Conservation (phyloP, 352 stramenopile genomes). For the Globisporangium spiculum region DNA sequence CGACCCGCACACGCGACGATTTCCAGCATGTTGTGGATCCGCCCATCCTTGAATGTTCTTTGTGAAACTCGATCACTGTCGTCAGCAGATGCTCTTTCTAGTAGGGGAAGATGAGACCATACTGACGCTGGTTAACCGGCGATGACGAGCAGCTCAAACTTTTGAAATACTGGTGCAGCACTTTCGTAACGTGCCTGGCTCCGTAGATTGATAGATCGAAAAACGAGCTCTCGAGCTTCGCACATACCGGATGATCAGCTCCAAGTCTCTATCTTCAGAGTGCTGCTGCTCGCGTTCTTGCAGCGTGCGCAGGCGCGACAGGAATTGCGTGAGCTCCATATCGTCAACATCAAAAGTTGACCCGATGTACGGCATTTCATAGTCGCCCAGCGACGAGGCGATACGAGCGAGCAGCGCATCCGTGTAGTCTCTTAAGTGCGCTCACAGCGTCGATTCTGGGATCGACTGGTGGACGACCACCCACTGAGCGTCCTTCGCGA, state of each 20-base stretch:
- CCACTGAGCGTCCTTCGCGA: conserved; percentile 64
- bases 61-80: conserved; percentile 28
- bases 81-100: conserved; percentile 34
- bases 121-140: conserved; percentile 21
- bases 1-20: conserved; percentile 51
- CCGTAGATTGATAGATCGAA: conserved; percentile 52
- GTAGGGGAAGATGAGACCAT: conserved; percentile 26
- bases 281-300: conserved; percentile 15
- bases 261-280: conserved; percentile 24
- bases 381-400: conserved; percentile 21
- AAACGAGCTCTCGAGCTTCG: conserved; percentile 46
- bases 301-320: conserved; percentile 36
- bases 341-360: conserved; percentile 48
- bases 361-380: conserved; percentile 37
- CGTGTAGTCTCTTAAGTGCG: conserved; percentile 44
- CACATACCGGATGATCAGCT: conserved; percentile 45
- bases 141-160: conserved; percentile 18
- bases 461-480: conserved; percentile 38
- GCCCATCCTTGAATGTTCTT: not conserved
- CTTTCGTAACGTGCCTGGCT: conserved; percentile 31
- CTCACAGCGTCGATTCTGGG: conserved; percentile 33
- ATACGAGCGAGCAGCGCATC: conserved; percentile 37
- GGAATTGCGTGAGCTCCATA: conserved; percentile 49
- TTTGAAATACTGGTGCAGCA: conserved; percentile 34
- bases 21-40: conserved; percentile 46